Evolutionary conservation across 371 early-diverging fungal species (phyloP).

Genomic region (Lichtheimia corymbifera): DNA sequence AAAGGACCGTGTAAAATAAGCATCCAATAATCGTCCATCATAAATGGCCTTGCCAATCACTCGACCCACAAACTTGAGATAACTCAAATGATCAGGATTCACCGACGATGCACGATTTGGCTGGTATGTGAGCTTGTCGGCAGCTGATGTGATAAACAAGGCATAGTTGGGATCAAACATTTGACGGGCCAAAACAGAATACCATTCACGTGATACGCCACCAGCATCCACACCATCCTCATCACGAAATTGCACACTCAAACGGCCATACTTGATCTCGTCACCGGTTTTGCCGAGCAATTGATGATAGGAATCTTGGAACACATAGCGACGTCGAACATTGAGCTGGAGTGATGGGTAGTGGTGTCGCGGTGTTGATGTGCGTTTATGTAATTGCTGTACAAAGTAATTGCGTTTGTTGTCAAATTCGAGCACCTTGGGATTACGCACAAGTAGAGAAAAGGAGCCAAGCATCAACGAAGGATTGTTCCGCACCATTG

Average conservation of each 20-base stretch:
- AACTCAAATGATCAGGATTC: conserved; percentile 95
- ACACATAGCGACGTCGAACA: conserved; percentile 92
- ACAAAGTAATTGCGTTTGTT: conserved; percentile 98
- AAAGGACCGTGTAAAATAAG: conserved; percentile 97
- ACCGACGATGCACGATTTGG: conserved; percentile 94
- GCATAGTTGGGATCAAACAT: conserved; percentile 99
- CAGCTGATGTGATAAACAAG: conserved; percentile 94
- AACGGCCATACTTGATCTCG: conserved; percentile 91
- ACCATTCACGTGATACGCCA: conserved; percentile 99
- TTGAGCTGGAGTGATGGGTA: conserved; percentile 81
- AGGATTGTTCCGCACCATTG: conserved; percentile 96
- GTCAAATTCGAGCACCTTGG: conserved; percentile 97
- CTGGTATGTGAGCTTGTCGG: conserved; percentile 96
- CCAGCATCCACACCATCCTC: conserved; percentile 99
- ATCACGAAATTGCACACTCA: conserved; percentile 93
- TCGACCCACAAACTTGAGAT: conserved; percentile 98
- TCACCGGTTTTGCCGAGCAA: conserved; percentile 88
- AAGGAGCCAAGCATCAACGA: conserved; percentile 95
- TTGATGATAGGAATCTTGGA: conserved; percentile 96
- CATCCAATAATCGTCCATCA: conserved; percentile 93
- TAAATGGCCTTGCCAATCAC: conserved; percentile 99
- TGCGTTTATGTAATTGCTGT: conserved; percentile 90
- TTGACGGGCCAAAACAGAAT: conserved; percentile 92
- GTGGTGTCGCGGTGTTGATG: conserved; percentile 60
- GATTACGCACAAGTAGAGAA: conserved; percentile 93